phyloP scores from a whole-genome alignment of 192 early-diverging fungal species.

The Fimicolochytrium jonesii region DNA sequence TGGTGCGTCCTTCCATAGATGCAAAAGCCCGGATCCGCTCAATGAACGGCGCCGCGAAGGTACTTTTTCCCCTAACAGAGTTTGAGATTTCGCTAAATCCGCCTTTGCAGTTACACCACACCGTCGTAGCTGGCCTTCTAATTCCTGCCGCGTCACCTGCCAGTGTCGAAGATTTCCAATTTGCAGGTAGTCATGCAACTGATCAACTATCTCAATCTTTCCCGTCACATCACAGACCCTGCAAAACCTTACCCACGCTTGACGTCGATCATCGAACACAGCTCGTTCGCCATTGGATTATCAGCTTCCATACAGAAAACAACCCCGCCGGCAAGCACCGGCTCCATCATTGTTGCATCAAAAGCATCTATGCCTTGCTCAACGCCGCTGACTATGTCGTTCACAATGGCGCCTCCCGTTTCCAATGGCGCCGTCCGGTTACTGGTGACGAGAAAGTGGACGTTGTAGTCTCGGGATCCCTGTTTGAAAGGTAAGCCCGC shows the following conservation, averaged over 20 bases:
- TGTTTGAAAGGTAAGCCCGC: neutral
- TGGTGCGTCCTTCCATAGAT: too few relatives aligned
- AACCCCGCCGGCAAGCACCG: neutral
- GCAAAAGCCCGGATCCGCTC: too few relatives aligned
- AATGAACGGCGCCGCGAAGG: too few relatives aligned
- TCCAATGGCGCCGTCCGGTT: neutral
- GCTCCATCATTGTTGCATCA: too few relatives aligned
- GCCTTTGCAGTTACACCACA: neutral
- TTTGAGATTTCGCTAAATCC: neutral
- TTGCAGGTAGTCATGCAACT: neutral
- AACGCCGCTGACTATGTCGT: neutral
- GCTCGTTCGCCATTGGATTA: neutral
- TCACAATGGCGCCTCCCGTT: neutral
- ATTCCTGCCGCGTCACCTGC: neutral
- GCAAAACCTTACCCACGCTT: neutral
- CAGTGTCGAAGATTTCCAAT: neutral
- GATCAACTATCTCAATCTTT: neutral
- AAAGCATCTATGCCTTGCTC: slow-evolving; percentile 2
- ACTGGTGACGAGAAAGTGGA: neutral
- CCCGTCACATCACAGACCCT: neutral
- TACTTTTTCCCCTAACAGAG: neutral
- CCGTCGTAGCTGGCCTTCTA: neutral
- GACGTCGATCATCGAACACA: too few relatives aligned
- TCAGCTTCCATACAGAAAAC: neutral
- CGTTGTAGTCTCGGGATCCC: neutral